Evolutionary conservation across 2,329 filamentous ascomycete species (phyloP).

Genomic region (Pseudogymnoascus sp.): DNA sequence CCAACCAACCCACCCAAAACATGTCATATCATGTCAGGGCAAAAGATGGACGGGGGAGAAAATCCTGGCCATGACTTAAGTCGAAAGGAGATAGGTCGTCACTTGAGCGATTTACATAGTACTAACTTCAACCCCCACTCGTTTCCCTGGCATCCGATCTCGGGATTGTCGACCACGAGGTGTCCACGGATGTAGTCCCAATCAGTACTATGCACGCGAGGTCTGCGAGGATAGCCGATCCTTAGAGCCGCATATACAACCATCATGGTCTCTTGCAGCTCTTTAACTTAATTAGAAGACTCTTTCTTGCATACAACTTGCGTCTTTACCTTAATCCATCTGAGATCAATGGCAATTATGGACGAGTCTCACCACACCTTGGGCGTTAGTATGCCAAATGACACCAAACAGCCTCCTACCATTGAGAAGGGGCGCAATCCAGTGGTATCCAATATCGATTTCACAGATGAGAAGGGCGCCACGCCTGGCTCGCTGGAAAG

Average conservation of each 20-base stretch:
- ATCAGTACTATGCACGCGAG: background rate
- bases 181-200: background rate
- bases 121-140: background rate
- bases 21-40: background rate
- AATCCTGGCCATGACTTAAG: background rate
- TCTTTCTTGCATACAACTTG: background rate
- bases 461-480: background rate
- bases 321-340: background rate
- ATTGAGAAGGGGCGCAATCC: background rate
- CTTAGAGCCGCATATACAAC: background rate
- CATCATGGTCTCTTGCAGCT: background rate
- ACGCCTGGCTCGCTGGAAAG: background rate
- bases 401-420: background rate
- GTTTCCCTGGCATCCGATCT: background rate
- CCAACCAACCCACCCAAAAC: background rate
- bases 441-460: background rate
- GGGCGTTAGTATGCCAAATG: conserved; percentile 1
- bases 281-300: background rate
- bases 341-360: conserved; percentile 5
- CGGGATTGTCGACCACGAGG: background rate
- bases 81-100: background rate
- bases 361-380: conserved; percentile 10
- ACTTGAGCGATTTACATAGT: background rate
- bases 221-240: background rate
- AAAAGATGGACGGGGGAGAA: background rate